Base-by-base conservation (phyloP, 176 grass and related monocot species). In the Chrysopogon serrulatus region DNA sequence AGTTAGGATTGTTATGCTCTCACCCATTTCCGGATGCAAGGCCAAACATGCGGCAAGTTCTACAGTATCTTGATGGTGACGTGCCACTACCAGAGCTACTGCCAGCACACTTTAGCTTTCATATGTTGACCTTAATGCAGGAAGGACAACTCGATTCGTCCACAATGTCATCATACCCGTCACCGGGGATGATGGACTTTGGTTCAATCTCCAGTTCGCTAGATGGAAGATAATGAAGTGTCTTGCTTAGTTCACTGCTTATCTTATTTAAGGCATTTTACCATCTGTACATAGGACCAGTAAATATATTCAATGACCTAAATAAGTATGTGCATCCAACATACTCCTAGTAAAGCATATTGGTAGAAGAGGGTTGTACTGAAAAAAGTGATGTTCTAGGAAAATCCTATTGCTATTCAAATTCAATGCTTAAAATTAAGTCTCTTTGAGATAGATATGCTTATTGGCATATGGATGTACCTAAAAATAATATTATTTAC, bases 151-250 rank as follows among this genome's bases (percentile, higher is more conserved):
- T 40, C 11, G 37, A 42, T 0, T 70, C 37, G 2, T 70, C 37
- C 37, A 70, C 67, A 42, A 70, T 40, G 37, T 41, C 67, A 70
- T 70, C 21, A 27, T 70, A 70, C 37, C 67, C 19, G 2, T 70
- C 67, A 26, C 67, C 37, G 21, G 23, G 13, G 65, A 78, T 78
- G 83, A 57, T 7, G 49, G 70, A 62, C 63, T 24, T 61, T 36
- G 74, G 64, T 31, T 78, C 74, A 60, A 61, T 69, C 28, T 85
- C 74, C 51, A 45, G 78, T 6, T 59, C 40, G 2, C 9, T 78
- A 34, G 64, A 85, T 43, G 83, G 74, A 69, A 68, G 74, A 59
- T 78, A 65, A 59, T 68, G 45, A 26, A 70, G 21, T 70, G 39
- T 2, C 37, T 69, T 24, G 66, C 37, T 70, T 11, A n/a, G 35